Base-by-base conservation (phyloP, 441 rosid genomes). In the Erysimum cheiri region DNA sequence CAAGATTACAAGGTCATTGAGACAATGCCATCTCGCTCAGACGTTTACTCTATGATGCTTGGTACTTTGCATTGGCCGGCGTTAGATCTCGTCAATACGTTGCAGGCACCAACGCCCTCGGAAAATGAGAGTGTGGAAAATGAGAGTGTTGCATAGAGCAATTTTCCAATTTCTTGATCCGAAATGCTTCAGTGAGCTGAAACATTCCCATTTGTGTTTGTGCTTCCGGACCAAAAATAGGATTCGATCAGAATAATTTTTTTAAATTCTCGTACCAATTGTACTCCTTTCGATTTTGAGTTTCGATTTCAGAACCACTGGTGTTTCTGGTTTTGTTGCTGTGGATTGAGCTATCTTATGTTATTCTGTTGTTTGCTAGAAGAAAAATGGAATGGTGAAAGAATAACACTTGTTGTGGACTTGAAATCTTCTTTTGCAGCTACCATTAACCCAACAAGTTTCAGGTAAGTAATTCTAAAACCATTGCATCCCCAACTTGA, bases 1-100 rank as follows among this genome's bases (percentile, higher is more conserved):
- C 88, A 77, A 1, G 96, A 91, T 24, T 85, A 91, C 24, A 87
- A 88, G 74, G 80, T 74, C 37, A 80, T 93, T 28, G 96, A 93
- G 69, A 85, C 76, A 6, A 83, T 93, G 97, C 97, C 97, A 0
- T 80, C 95, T 0, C 78, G 92, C 22, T 85, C 85, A 1, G 93
- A 93, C 83, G 71, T 88, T 46, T 91, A 91, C 72, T 83, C 85
- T 4, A 84, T 77, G 80, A 47, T 93, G 69, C 71, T 93, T 55
- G 96, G 96, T 1, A 77, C 83, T 15, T 82, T 93, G 81, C 93
- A 91, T 80, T 72, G 79, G 6, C 97, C 97, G 4, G 88, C 90
- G 4, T 79, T 83, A n/a, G 93, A 90, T 24, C 77, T 93, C 60
- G 90, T 93, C 41, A 69, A 84, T 37, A 87, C 93, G 13, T 75